A percentile compares a stretch with the other conserved stretches of the same genome.
phyloP scores from a whole-genome alignment of 805 yeast species.

The Metschnikowia similis region DNA sequence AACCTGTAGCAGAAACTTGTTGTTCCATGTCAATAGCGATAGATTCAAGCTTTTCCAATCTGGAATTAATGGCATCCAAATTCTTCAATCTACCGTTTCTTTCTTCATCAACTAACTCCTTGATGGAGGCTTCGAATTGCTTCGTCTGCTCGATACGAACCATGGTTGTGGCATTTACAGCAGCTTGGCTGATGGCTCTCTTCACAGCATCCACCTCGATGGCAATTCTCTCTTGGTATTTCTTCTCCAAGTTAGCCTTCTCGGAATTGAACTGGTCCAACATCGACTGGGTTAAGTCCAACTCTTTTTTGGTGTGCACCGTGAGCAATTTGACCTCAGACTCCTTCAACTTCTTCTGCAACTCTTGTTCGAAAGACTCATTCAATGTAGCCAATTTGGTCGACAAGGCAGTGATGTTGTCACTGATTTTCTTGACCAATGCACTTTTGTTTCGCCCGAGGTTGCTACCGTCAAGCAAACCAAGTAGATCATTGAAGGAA shows the following conservation, averaged over 20 bases:
- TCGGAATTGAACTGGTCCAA: conserved; percentile 59
- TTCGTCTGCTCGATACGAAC: conserved; percentile 66
- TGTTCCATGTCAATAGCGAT: conserved; percentile 43
- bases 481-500: conserved; percentile 37
- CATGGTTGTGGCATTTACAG: conserved; percentile 66
- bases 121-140: conserved; percentile 56
- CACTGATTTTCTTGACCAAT: conserved; percentile 30
- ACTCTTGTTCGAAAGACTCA: conserved; percentile 32
- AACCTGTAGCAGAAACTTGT: conserved; percentile 32
- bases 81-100: conserved; percentile 75
- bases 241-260: conserved; percentile 54
- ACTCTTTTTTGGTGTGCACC: conserved; percentile 44
- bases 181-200: conserved; percentile 61
- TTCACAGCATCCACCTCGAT: conserved; percentile 67
- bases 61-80: conserved; percentile 54
- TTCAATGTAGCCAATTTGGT: conserved; percentile 31
- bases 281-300: conserved; percentile 55
- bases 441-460: conserved; percentile 23
- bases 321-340: conserved; percentile 39
- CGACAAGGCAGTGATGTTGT: conserved; percentile 29
- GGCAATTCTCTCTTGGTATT: conserved; percentile 53
- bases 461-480: conserved; percentile 29
- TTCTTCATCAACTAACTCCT: conserved; percentile 48
- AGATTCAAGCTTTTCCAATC: conserved; percentile 53
- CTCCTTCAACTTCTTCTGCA: conserved; percentile 30